Evolutionary conservation across 345 rosid genomes (phyloP).

Genomic region (Citrus cavaleriei): DNA sequence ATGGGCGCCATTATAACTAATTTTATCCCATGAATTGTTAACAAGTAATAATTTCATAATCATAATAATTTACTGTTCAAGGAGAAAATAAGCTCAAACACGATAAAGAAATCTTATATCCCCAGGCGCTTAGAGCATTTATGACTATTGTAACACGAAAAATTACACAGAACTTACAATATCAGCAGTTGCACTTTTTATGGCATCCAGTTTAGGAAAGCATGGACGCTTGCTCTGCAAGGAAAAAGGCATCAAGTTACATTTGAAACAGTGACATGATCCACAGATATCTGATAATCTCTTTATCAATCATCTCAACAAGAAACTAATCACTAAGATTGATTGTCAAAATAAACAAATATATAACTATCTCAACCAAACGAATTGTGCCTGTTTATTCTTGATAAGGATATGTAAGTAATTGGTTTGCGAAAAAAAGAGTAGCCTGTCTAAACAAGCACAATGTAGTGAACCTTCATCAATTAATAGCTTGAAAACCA

Average conservation of each 20-base stretch:
- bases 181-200: conserved; percentile 88
- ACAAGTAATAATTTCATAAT: not conserved
- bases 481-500: not conserved
- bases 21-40: not conserved
- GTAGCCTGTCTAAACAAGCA: not conserved
- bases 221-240: conserved; percentile 78
- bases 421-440: not conserved
- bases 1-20: not conserved
- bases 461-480: not conserved
- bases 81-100: not conserved
- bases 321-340: not conserved
- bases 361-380: not conserved
- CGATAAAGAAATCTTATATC: not conserved
- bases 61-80: not conserved
- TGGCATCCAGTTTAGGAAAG: conserved; percentile 86
- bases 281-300: not conserved
- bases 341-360: not conserved
- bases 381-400: not conserved
- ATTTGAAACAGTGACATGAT: conserved; percentile 14
- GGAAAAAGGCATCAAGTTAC: conserved; percentile 9
- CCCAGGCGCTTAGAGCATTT: not conserved
- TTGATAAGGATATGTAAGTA: not conserved
- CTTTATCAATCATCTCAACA: not conserved
- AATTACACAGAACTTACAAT: conserved; percentile 50
- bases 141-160: not conserved